Evolutionary conservation across 306 rosid species (phyloP), one percentile per base, ranked within the genome.

Genomic region (Mimosa bimucronata): DNA sequence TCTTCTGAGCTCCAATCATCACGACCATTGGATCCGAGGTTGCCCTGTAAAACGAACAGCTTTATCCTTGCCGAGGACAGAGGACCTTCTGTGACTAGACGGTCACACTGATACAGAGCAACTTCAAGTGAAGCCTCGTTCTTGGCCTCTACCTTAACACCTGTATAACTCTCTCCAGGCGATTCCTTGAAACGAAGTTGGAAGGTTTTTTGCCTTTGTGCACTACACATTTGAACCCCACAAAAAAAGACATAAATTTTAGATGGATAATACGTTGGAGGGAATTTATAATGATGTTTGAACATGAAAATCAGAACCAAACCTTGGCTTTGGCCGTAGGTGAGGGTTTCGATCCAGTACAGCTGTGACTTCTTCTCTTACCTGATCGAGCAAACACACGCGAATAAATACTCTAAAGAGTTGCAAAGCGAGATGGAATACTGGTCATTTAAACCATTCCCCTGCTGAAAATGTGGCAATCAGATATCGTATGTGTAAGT

Each of bases 1-100:
- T 92, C 87, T 10, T 46, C 48, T 18, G 84, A 61, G 0, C 77
- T 85, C 91, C 93, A 87, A 45, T 90, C 87, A 29, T 89, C 87
- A 9, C 60, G 60, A 13, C 73, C 87, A 41, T 79, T 50, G 1
- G 34, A 50, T 46, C 80, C 77, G 23, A 89, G 87, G 16, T 75
- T 92, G 3, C 90, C 91, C 5, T 77, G 7, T 15, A 92, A 77
- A n/a, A 81, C 83, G 12, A 79, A 81, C 7, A 92, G 18, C 73
- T 75, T 68, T 34, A 88, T 34, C 87, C 40, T 85, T 18, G 81
- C 1, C 0, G 57, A 77, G 44, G 88, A 83, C 23, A 79, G 57
- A 3, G 86, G 81, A 66, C 71, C 78, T 3, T 80, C 66, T 11
- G 0, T 15, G 66, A 89, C 86, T 6, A 28, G 2, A 42, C 40